phyloP scores from a whole-genome alignment of 495 filamentous ascomycete species.

The Aspergillus conjunctus region DNA sequence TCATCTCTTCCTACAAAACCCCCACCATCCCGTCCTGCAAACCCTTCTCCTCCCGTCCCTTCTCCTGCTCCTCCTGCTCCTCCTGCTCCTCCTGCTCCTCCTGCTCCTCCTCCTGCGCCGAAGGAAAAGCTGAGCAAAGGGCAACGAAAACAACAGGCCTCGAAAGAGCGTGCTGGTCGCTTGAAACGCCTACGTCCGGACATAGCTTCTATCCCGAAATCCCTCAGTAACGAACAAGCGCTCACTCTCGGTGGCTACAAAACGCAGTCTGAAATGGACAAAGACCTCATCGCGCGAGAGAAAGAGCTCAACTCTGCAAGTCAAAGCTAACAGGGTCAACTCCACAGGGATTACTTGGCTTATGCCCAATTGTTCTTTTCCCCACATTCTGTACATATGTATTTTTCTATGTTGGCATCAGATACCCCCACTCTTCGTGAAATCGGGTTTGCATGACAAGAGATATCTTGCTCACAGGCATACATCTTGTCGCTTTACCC shows the following conservation, averaged over 20 bases:
- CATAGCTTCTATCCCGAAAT: constrained; percentile 24
- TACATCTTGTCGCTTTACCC: neutral
- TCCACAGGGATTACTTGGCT: neutral
- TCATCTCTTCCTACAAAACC: constrained; percentile 26
- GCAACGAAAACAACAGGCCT: constrained; percentile 29
- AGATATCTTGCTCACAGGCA: neutral
- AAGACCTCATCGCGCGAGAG: constrained; percentile 32
- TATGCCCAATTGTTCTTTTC: neutral
- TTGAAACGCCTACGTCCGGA: constrained; percentile 36
- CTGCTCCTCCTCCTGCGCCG: constrained; percentile 20
- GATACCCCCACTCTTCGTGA: constrained; percentile 14
- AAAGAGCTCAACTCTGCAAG: constrained; percentile 20
- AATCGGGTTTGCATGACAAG: neutral
- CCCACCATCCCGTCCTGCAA: constrained; percentile 2
- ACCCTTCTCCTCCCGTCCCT: too few relatives aligned
- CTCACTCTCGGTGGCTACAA: constrained; percentile 35
- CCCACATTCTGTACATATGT: constrained; percentile 6
- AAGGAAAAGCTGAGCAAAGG: constrained; percentile 31
- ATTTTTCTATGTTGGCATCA: constrained; percentile 7
- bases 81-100: neutral
- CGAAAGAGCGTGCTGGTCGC: constrained; percentile 33
- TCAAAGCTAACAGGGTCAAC: constrained; percentile 1
- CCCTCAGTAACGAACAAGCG: constrained; percentile 33
- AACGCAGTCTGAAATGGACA: constrained; percentile 34
- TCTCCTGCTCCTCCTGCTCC: too few relatives aligned